Conservation (phyloP, 1,139 yeast genomes). For the Kazachstania sp. region DNA sequence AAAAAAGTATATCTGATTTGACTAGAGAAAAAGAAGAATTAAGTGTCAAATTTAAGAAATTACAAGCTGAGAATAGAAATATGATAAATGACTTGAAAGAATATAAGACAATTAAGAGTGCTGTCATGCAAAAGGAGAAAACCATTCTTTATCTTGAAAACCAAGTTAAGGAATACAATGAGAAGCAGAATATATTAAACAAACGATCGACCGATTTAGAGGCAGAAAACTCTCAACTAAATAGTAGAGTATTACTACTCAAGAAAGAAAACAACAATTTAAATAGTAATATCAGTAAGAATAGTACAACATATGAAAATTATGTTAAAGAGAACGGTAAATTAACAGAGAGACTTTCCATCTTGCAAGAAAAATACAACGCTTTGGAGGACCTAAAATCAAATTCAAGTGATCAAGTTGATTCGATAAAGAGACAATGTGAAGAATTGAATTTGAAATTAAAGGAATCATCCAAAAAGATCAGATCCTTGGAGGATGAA, state of each 20-base stretch:
- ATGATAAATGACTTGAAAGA: constrained; percentile 21
- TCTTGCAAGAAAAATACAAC: constrained; percentile 45
- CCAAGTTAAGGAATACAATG: constrained; percentile 34
- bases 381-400: constrained; percentile 40
- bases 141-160: constrained; percentile 40
- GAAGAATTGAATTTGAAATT: constrained; percentile 68
- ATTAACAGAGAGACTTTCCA: constrained; percentile 42
- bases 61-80: constrained; percentile 37
- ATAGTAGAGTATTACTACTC: constrained; percentile 28
- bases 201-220: constrained; percentile 18
- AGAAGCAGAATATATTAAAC: constrained; percentile 22
- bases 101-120: constrained; percentile 15
- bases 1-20: constrained; percentile 5
- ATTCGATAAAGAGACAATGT: constrained; percentile 56
- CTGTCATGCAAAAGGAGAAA: constrained; percentile 40
- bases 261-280: constrained; percentile 34
- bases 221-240: constrained; percentile 24
- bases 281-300: constrained; percentile 36
- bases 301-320: constrained; percentile 37
- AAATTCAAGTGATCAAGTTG: constrained; percentile 47
- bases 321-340: constrained; percentile 49
- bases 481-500: constrained; percentile 73
- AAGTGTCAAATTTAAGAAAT: constrained; percentile 32
- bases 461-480: constrained; percentile 51
- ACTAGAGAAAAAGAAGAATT: constrained; percentile 23